Evolutionary conservation across 2,329 filamentous ascomycete genomes (phyloP), one percentile per base, ranked within the genome.

Genomic region (Sarocladium oryzae): DNA sequence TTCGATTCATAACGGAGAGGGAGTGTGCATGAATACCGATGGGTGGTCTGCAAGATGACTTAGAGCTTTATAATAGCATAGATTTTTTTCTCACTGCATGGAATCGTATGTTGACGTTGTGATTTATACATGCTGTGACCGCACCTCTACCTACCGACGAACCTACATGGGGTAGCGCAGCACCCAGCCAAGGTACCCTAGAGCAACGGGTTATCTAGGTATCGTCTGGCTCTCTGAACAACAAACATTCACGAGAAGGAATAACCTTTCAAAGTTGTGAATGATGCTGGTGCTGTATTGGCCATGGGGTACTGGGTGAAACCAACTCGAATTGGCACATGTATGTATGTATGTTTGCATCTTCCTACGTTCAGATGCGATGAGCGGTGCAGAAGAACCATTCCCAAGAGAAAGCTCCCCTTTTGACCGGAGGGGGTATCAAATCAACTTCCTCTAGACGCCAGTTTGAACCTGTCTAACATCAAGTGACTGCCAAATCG

Each of bases 51-150:
- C 7, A 13, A 20, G 40, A 40, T 45, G 9, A 5, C 33, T 33
- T 48, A 48, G 43, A 48, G 43, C 43, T 11, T 48, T 20, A 33
- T 48, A 48, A 48, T 48, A 48, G 43, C 43, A 48, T 48, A 48
- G 43, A 48, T n/a, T 10, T 48, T 13, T 48, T 43, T 43, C 15
- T 26, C n/a, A 7, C 16, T 16, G 4, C 18, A 30, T 30, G 28
- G 28, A 7, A 13, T 13, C 7, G 28, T 30, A 7, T 6, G n/a
- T n/a, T 9, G 30, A 33, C 15, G 30, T 15, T 9, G 30, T 33
- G 30, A 33, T 30, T 30, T 7, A 30, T 30, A 30, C 28, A 30
- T 30, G 28, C 28, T 37, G 35, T 37, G 11, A 18, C 7, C 11
- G 35, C 35, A 8, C 30, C 30, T 32, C 8, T 32, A 8, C 8